A percentile compares a stretch with the other conserved stretches of the same genome.
Evolutionary conservation across 1,284 basidiomycete genomes (phyloP).

Genomic region (Wallemia ichthyophaga): DNA sequence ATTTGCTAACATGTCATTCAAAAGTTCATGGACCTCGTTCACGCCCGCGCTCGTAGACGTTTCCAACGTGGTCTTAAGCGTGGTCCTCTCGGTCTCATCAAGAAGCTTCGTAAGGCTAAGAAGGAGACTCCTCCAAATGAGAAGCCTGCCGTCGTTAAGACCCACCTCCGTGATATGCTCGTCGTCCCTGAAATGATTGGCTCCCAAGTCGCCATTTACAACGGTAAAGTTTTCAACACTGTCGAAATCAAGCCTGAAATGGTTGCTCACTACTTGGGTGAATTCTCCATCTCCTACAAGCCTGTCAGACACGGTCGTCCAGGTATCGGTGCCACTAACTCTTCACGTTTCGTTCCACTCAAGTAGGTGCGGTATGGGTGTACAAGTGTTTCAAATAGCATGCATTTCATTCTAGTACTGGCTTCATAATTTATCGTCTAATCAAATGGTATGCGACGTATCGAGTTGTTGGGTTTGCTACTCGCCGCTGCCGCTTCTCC

Average conservation of each 20-base stretch:
- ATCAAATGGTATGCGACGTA: background rate
- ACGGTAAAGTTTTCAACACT: slow-evolving; percentile 85
- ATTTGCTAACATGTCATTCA: slow-evolving; percentile 2
- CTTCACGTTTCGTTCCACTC: slow-evolving; percentile 4
- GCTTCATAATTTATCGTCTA: background rate
- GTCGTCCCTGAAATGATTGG: slow-evolving; percentile 99
- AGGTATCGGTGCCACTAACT: slow-evolving; percentile 85
- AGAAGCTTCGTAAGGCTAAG: slow-evolving; percentile 98
- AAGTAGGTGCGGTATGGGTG: background rate
- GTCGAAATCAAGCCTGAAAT: slow-evolving; percentile 99
- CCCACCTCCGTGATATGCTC: slow-evolving; percentile 98
- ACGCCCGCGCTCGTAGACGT: slow-evolving; percentile 90
- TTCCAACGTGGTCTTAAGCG: slow-evolving; percentile 98
- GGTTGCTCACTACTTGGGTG: slow-evolving; percentile 96
- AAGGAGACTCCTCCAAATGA: slow-evolving; percentile 94
- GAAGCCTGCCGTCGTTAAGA: slow-evolving; percentile 96
- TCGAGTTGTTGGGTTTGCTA: background rate
- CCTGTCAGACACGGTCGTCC: slow-evolving; percentile 98
- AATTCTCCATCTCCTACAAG: slow-evolving; percentile 73
- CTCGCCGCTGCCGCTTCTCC: background rate
- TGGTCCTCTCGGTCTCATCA: slow-evolving; percentile 93
- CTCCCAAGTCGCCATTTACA: slow-evolving; percentile 85
- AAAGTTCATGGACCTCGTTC: slow-evolving; percentile 43
- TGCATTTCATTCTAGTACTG: too few relatives aligned
- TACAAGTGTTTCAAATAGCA: background rate